phyloP scores from a whole-genome alignment of 1,284 basidiomycete genomes.

The Ceratobasidium sp. region DNA sequence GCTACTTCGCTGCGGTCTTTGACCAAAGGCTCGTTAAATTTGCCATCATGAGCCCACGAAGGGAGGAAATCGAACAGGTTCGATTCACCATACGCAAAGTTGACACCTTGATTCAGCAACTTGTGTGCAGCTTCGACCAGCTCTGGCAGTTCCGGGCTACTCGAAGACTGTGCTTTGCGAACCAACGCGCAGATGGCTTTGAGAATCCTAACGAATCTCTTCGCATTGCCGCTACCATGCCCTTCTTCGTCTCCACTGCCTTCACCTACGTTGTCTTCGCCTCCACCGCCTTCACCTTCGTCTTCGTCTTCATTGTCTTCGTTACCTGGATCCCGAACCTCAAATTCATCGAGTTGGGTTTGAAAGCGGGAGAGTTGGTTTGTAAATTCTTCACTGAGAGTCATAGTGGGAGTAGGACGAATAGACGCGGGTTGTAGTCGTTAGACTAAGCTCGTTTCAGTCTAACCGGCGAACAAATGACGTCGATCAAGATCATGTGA shows the following conservation, averaged over 20 bases:
- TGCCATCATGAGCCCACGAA: constrained; percentile 34
- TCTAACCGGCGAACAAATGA: background rate
- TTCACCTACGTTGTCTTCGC: background rate
- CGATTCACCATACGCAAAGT: background rate
- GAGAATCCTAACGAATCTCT: constrained; percentile 4
- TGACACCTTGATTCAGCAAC: constrained; percentile 3
- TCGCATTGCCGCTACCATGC: background rate
- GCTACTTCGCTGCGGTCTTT: background rate
- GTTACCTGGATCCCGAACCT: too few species aligned
- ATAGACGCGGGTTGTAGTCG: background rate
- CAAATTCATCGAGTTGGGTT: background rate
- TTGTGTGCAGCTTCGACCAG: background rate
- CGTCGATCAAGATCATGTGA: background rate
- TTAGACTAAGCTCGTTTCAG: background rate
- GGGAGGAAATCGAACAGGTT: constrained; percentile 36
- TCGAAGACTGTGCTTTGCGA: background rate
- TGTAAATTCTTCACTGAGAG: background rate
- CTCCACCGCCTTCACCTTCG: too few species aligned
- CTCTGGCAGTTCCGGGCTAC: constrained; percentile 11
- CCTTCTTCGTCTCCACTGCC: background rate
- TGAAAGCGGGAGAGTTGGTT: background rate
- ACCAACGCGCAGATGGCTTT: constrained; percentile 24
- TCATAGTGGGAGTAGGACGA: background rate
- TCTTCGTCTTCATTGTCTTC: background rate
- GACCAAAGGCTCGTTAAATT: background rate